phyloP scores from a whole-genome alignment of 495 filamentous ascomycete species.

The Neurospora sublineolata region DNA sequence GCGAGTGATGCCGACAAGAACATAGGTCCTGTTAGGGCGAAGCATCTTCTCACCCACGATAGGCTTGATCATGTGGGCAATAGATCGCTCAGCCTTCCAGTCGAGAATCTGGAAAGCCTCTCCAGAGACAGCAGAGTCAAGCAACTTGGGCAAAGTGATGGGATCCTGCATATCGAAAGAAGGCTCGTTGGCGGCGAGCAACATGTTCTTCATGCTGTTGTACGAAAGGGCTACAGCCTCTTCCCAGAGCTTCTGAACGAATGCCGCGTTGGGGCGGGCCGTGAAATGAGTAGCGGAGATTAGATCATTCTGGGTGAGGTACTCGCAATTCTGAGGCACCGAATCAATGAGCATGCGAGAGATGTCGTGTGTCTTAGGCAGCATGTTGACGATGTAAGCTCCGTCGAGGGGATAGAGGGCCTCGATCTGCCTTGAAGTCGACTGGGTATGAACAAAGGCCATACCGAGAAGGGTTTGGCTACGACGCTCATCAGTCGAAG shows the following conservation, averaged over 20 bases:
- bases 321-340: conserved; percentile 14
- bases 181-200: background rate
- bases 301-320: conserved; percentile 2
- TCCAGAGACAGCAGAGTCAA: background rate
- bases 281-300: background rate
- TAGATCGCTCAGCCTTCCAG: conserved; percentile 26
- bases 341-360: conserved; percentile 13
- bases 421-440: conserved; percentile 16
- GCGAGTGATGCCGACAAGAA: conserved; percentile 46
- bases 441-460: conserved; percentile 14
- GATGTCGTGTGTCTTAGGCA: conserved; percentile 10
- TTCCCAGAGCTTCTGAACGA: conserved; percentile 10
- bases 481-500: conserved; percentile 5
- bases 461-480: background rate
- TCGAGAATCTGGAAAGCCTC: conserved; percentile 22
- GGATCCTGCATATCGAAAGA: background rate
- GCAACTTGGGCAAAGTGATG: conserved; percentile 15
- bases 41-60: conserved; percentile 15
- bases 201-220: background rate
- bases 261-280: background rate
- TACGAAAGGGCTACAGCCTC: conserved; percentile 13
- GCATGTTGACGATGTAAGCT: conserved; percentile 21
- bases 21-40: conserved; percentile 38
- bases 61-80: conserved; percentile 10
- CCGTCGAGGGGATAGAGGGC: conserved; percentile 13